A percentile compares a stretch with the other conserved stretches of the same genome.
These are phyloP conservation scores for Endoconidiophora laricicola DNA, from an alignment of 2,329 filamentous ascomycete genomes.

Conservation along the genomic window DNA sequence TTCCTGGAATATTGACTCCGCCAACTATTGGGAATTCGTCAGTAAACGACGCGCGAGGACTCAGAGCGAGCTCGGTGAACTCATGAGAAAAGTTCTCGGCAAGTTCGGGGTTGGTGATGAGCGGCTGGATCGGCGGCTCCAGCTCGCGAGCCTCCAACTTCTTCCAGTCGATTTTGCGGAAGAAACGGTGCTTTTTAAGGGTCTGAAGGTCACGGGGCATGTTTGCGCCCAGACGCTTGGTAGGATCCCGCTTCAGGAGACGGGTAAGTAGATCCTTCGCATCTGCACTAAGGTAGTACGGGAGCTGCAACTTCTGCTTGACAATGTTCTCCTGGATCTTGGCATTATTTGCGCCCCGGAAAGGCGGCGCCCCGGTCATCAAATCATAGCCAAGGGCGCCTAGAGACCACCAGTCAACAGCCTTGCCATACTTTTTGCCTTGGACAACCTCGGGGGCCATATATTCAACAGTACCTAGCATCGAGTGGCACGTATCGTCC, in stretches of 20 bases:
- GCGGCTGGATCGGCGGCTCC: slow-evolving; percentile 74
- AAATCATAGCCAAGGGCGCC: slow-evolving; percentile 85
- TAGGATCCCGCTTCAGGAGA: slow-evolving; percentile 78
- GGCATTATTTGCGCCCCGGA: slow-evolving; percentile 75
- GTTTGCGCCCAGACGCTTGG: slow-evolving; percentile 71
- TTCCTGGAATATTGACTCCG: background rate
- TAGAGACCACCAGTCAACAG: slow-evolving; percentile 98
- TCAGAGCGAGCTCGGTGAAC: slow-evolving; percentile 74
- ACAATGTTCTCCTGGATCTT: slow-evolving; percentile 95
- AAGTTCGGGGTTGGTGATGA: slow-evolving; percentile 88
- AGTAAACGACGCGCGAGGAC: slow-evolving; percentile 30
- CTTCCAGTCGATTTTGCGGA: slow-evolving; percentile 91
- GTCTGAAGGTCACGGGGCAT: slow-evolving; percentile 76
- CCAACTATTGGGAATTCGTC: slow-evolving; percentile 13
- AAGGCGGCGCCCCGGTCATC: slow-evolving; percentile 82
- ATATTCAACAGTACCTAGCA: slow-evolving; percentile 92
- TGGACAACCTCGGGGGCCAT: slow-evolving; percentile 94
- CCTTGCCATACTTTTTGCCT: slow-evolving; percentile 77
- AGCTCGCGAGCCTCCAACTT: slow-evolving; percentile 67
- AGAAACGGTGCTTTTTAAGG: slow-evolving; percentile 90
- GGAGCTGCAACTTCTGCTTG: slow-evolving; percentile 74
- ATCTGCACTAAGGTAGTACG: slow-evolving; percentile 80
- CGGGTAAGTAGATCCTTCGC: slow-evolving; percentile 87
- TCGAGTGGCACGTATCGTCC: slow-evolving; percentile 63
- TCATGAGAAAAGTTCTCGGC: slow-evolving; percentile 94